Base-by-base conservation (phyloP, 225 moss, liverwort and hornwort genomes). In the Straminergon stramineum region DNA sequence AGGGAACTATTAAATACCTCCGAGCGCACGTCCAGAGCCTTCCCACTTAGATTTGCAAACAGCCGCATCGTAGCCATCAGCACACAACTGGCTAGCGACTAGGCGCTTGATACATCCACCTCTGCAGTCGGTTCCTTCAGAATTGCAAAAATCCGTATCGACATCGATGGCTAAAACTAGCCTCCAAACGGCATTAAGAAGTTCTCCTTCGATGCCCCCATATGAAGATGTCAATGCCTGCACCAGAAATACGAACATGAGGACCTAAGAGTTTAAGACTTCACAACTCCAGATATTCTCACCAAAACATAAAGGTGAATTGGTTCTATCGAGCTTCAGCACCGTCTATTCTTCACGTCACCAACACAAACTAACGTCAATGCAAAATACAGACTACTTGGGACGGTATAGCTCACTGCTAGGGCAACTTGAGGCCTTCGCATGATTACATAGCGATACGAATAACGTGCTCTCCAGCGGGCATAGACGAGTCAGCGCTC, bases 81-180 rank as follows among this genome's bases (percentile, higher is more conserved):
- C 88, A 80, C 93, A 91, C 85, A 97, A 92, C 48, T 93, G 92
- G 63, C 89, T 91, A 20, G 93, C 93, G 21, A 97, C 90, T 89
- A 96, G 90, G 88, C 96, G 96, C 90, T 96, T 96, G 84, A 94
- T 90, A 84, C 96, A 97, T 48, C 91, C 94, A 83, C 95, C 96
- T 89, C 93, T 91, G 94, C 96, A 95, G 79, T 94, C 93, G 81
- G 90, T 83, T 76, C 93, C 91, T 85, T 91, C 92, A 66, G 88
- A 90, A 85, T 91, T 92, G 90, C 93, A 93, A 79, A 94, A 92
- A 86, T 96, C 94, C 84, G 89, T 90, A 61, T 95, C 96, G 84
- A 92, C 93, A 75, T 97, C 92, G 87, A 93, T 93, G 66, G 89
- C 92, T 84, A 95, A 75, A 80, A 97, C 90, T 75, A 95, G 79